These are phyloP conservation scores for Fragilariopsis cylindrus DNA, from an alignment of 108 stramenopile species.

Conservation along the genomic window DNA sequence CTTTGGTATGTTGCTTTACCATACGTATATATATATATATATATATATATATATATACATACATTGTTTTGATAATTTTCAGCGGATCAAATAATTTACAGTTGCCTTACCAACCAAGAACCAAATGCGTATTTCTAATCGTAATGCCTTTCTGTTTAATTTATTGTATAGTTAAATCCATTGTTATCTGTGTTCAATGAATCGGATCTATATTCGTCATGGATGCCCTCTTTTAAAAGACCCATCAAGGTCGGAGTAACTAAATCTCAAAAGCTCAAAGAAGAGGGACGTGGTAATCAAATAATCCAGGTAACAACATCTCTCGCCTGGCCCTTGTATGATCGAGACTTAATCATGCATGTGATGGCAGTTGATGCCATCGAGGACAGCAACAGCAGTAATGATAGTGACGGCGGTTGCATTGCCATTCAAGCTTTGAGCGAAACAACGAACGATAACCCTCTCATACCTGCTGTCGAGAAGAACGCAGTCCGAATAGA, in stretches of 20 bases:
- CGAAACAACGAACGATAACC: slow-evolving; percentile 31
- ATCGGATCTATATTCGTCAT: slow-evolving; percentile 66
- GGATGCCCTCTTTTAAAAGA: slow-evolving; percentile 62
- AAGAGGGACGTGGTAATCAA: slow-evolving; percentile 58
- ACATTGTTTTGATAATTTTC: too few species aligned
- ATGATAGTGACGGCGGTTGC: slow-evolving; percentile 15
- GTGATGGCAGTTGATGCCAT: slow-evolving; percentile 67
- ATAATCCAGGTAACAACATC: slow-evolving; percentile 52
- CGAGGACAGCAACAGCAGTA: slow-evolving; percentile 12
- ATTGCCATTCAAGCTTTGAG: slow-evolving; percentile 48
- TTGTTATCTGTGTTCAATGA: slow-evolving; percentile 77
- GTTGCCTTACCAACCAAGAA: too few species aligned
- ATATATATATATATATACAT: too few species aligned
- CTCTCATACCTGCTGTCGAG: slow-evolving; percentile 32
- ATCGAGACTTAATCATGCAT: slow-evolving; percentile 52
- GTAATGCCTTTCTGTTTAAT: too few species aligned
- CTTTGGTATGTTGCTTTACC: slow-evolving; percentile 9
- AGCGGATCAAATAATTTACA: too few species aligned
- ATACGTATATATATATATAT: too few species aligned
- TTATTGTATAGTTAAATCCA: slow-evolving; percentile 37
- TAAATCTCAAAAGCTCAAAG: slow-evolving; percentile 55
- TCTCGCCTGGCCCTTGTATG: slow-evolving; percentile 59
- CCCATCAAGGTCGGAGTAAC: slow-evolving; percentile 55
- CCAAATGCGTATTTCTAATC: neutral
- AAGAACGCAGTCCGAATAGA: slow-evolving; percentile 49